Evolutionary conservation across 2,329 filamentous ascomycete genomes (phyloP).

Genomic region (Ophioceras dolichostomum): DNA sequence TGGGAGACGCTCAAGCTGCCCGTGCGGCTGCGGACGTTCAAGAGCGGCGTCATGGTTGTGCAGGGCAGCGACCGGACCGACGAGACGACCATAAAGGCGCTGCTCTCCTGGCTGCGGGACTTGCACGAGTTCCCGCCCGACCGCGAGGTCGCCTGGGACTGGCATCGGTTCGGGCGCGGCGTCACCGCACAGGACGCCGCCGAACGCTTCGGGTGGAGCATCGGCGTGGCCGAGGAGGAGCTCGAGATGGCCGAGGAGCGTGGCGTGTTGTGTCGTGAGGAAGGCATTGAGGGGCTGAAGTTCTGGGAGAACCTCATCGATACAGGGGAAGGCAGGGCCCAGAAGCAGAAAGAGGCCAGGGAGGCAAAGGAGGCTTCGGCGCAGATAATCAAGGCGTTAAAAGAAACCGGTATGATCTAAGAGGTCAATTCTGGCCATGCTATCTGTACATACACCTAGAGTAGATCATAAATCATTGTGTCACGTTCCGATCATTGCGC

Average conservation of each 20-base stretch:
- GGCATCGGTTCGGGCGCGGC: constrained; percentile 65
- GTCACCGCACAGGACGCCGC: constrained; percentile 85
- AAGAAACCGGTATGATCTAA: constrained; percentile 24
- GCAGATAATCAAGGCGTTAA: constrained; percentile 28
- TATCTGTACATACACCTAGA: no score
- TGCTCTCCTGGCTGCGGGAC: constrained; percentile 67
- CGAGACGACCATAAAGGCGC: constrained; percentile 69
- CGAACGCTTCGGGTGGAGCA: constrained; percentile 89
- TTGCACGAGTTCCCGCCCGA: constrained; percentile 55
- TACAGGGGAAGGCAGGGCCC: constrained; percentile 24
- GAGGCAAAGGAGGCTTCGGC: constrained; percentile 24
- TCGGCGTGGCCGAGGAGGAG: constrained; percentile 90
- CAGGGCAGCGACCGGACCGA: constrained; percentile 82
- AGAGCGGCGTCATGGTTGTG: constrained; percentile 87
- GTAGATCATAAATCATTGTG: no score
- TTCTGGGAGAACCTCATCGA: constrained; percentile 81
- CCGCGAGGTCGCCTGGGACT: constrained; percentile 60
- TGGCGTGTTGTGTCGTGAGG: constrained; percentile 79
- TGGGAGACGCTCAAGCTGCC: constrained; percentile 85
- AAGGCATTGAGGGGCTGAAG: constrained; percentile 77
- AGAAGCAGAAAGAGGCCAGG: constrained; percentile 8
- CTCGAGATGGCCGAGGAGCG: constrained; percentile 94
- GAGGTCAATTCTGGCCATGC: no score
- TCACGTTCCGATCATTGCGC: no score
- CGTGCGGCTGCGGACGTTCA: constrained; percentile 77